Conservation (phyloP, 148 eudicot genomes). For the Amaranthus hypochondriacus region DNA sequence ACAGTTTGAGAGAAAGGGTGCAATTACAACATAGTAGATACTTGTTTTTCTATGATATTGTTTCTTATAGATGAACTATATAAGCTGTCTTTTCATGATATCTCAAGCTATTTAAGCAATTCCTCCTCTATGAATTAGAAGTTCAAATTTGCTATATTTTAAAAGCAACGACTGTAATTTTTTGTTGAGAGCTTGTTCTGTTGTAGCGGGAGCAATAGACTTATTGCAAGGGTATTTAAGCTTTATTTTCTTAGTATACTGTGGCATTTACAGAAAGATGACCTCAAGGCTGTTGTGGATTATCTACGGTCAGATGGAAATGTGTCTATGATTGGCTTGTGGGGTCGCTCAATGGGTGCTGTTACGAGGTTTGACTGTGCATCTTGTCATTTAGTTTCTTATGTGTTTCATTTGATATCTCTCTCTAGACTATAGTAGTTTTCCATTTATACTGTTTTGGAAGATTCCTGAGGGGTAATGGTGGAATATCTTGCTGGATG, state of each 20-base stretch:
- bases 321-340: constrained; percentile 83
- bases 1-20: too few relatives aligned
- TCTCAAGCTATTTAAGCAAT: background rate
- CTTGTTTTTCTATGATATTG: too few relatives aligned
- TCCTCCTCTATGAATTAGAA: background rate
- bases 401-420: constrained; percentile 6
- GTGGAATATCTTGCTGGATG: constrained; percentile 1
- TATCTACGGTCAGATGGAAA: constrained; percentile 79
- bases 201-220: background rate
- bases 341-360: constrained; percentile 99
- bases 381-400: constrained; percentile 16
- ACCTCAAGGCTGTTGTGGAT: constrained; percentile 83
- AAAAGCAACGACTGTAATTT: background rate
- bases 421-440: background rate
- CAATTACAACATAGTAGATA: too few relatives aligned
- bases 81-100: background rate
- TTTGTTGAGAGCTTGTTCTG: background rate
- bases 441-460: background rate
- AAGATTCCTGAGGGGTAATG: background rate
- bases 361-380: constrained; percentile 64
- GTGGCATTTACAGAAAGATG: constrained; percentile 68
- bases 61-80: background rate
- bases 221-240: background rate
- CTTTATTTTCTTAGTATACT: background rate
- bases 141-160: background rate